These are phyloP conservation scores for Neocatenulostroma microsporum DNA, from an alignment of 2,329 filamentous ascomycete genomes.

Conservation along the genomic window DNA sequence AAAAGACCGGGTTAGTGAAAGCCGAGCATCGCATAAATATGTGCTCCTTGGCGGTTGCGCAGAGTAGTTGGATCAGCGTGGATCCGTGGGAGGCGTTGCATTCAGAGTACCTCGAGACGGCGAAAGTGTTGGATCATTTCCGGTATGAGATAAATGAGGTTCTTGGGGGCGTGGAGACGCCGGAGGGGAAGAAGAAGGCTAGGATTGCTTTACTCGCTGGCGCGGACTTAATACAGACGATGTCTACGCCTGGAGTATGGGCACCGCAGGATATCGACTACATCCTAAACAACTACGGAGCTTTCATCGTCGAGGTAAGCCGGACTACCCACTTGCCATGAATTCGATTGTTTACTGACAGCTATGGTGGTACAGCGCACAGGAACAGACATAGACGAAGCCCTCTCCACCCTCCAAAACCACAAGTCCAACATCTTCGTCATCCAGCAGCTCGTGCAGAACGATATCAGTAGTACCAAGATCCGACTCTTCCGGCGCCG, in stretches of 20 bases:
- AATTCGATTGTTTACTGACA: constrained; percentile 37
- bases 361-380: constrained; percentile 79
- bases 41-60: constrained; percentile 74
- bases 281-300: constrained; percentile 74
- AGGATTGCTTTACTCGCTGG: constrained; percentile 77
- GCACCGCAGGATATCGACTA: constrained; percentile 75
- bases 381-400: constrained; percentile 82
- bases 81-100: constrained; percentile 86
- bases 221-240: constrained; percentile 45
- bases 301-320: constrained; percentile 59
- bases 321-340: not conserved
- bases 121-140: constrained; percentile 83
- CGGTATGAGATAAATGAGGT: constrained; percentile 80
- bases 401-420: constrained; percentile 68
- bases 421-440: constrained; percentile 84
- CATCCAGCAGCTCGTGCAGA: constrained; percentile 80
- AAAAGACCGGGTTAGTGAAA: constrained; percentile 69
- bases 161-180: constrained; percentile 62
- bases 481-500: constrained; percentile 72
- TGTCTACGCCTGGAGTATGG: constrained; percentile 60
- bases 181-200: constrained; percentile 60
- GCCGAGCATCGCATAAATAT: constrained; percentile 71
- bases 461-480: constrained; percentile 74
- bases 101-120: constrained; percentile 78
- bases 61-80: constrained; percentile 72